Percentiles rank a stretch among this genome's conserved stretches.
These are phyloP conservation scores for Juglanconis oblonga DNA, from an alignment of 2,329 filamentous ascomycete genomes.

Conservation along the genomic window DNA sequence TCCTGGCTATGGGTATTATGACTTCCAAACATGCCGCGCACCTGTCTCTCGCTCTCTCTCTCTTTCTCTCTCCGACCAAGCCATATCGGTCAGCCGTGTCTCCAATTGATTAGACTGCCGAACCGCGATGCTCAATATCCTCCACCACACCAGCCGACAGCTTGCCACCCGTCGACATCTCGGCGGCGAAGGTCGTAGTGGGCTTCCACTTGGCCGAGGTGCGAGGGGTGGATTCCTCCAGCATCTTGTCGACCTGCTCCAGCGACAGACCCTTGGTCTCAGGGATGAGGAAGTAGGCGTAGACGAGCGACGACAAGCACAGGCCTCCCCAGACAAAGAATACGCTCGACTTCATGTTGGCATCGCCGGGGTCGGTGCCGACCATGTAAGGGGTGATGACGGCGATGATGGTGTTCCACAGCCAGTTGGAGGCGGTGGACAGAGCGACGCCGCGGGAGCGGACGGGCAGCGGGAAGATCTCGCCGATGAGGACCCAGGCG, in stretches of 20 bases:
- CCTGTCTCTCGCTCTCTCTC: slow-evolving; percentile 7
- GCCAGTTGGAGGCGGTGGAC: slow-evolving; percentile 87
- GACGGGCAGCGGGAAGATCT: slow-evolving; percentile 87
- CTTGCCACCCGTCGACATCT: slow-evolving; percentile 23
- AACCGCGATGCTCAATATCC: slow-evolving; percentile 27
- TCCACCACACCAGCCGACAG: slow-evolving; percentile 22
- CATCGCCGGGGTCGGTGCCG: slow-evolving; percentile 47
- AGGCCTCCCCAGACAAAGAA: slow-evolving; percentile 76
- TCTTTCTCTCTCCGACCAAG: background rate
- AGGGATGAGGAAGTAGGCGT: slow-evolving; percentile 71
- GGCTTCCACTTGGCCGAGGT: slow-evolving; percentile 76
- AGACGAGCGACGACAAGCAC: slow-evolving; percentile 57
- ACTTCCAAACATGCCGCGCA: background rate
- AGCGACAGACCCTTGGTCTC: slow-evolving; percentile 75
- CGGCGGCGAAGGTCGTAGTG: slow-evolving; percentile 62
- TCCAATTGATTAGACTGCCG: slow-evolving; percentile 27
- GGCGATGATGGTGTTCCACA: slow-evolving; percentile 76
- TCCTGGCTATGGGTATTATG: background rate
- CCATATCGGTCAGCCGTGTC: background rate
- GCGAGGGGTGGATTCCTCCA: slow-evolving; percentile 79
- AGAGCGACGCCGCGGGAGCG: slow-evolving; percentile 83
- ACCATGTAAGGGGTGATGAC: slow-evolving; percentile 75
- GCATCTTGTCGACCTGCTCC: slow-evolving; percentile 82
- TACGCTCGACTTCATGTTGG: slow-evolving; percentile 64
- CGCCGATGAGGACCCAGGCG: slow-evolving; percentile 79